phyloP scores from a whole-genome alignment of 345 rosid species.

The Rhodamnia argentea region DNA sequence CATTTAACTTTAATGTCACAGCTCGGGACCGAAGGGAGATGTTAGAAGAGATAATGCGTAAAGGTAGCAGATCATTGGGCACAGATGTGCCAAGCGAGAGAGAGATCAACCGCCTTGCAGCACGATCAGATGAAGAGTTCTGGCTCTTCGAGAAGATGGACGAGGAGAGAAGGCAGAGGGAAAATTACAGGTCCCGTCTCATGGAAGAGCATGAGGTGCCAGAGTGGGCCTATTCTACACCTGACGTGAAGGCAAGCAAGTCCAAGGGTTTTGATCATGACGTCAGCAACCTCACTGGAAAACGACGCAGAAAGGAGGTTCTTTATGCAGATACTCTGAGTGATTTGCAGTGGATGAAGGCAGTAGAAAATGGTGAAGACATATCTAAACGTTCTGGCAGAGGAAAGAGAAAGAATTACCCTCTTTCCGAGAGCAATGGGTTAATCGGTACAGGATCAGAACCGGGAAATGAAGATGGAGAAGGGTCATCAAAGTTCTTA shows the following conservation, averaged over 20 bases:
- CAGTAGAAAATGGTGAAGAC: conserved; percentile 91
- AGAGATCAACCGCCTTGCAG: conserved; percentile 95
- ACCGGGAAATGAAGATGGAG: conserved; percentile 3
- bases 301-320: conserved; percentile 75
- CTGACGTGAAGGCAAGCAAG: conserved; percentile 48
- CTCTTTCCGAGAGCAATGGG: conserved; percentile 25
- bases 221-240: conserved; percentile 74
- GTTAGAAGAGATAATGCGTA: conserved; percentile 97
- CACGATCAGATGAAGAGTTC: conserved; percentile 82
- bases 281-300: conserved; percentile 44
- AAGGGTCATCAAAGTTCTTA: background rate
- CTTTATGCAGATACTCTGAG: conserved; percentile 72
- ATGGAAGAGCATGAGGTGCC: conserved; percentile 98
- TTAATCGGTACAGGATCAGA: background rate
- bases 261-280: conserved; percentile 36
- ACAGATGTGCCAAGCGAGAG: conserved; percentile 97
- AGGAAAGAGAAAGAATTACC: conserved; percentile 39
- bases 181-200: conserved; percentile 77
- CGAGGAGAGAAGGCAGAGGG: conserved; percentile 75
- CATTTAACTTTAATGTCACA: conserved; percentile 24
- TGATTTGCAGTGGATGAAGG: conserved; percentile 85
- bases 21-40: conserved; percentile 92
- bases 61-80: conserved; percentile 93
- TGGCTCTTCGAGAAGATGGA: conserved; percentile 94
- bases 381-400: conserved; percentile 29